Percentiles rank a stretch among this genome's conserved stretches.
Conservation (phyloP, 192 early-diverging fungal genomes). For the Backusella australiensis region DNA sequence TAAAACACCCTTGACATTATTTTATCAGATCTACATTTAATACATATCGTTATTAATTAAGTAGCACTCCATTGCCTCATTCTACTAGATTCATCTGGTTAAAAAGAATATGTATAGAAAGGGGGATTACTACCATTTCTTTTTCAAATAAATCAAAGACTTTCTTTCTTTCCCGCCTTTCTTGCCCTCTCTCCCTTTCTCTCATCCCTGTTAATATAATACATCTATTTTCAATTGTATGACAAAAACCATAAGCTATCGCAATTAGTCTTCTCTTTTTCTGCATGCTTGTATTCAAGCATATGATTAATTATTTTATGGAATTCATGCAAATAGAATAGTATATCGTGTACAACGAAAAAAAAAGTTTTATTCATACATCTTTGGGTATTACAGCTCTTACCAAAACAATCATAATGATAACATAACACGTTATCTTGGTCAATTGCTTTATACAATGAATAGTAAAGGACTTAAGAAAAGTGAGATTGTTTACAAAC, state of each 20-base stretch:
- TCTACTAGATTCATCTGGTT: too few relatives aligned
- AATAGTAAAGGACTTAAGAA: neutral
- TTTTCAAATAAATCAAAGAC: neutral
- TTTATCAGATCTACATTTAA: neutral
- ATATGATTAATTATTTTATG: neutral
- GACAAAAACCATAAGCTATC: neutral
- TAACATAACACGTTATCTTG: neutral
- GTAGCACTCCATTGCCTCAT: too few relatives aligned
- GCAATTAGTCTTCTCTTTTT: neutral
- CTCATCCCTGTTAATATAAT: neutral
- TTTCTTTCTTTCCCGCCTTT: neutral
- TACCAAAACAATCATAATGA: neutral
- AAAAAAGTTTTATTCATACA: neutral
- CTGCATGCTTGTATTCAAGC: neutral
- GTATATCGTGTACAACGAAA: neutral
- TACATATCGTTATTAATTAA: neutral
- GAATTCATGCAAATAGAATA: neutral
- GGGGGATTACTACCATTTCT: neutral
- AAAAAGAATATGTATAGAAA: neutral
- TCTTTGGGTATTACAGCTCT: neutral
- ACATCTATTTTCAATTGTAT: neutral
- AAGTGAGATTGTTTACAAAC: neutral
- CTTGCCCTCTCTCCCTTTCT: too few relatives aligned
- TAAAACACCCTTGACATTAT: neutral
- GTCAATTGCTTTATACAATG: neutral